phyloP scores from a whole-genome alignment of 2,329 filamentous ascomycete genomes.

The Exophiala mesophila region DNA sequence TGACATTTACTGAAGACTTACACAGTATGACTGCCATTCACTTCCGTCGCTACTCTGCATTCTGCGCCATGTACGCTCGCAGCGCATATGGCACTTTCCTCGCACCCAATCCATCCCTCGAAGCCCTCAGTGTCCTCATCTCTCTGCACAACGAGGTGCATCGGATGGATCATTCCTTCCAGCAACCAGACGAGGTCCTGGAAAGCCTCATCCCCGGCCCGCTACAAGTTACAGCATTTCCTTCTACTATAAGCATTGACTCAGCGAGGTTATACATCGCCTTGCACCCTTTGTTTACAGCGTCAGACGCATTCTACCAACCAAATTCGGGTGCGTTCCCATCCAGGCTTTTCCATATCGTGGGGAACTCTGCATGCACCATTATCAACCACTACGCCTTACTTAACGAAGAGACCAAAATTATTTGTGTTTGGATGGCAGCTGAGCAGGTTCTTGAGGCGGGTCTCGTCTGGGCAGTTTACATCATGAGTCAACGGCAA shows the following conservation, averaged over 20 bases:
- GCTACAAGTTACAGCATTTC: constrained; percentile 1
- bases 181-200: constrained; percentile 1
- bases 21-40: constrained; percentile 3
- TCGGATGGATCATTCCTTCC: background rate
- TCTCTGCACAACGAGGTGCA: background rate
- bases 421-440: constrained; percentile 3
- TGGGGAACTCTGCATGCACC: constrained; percentile 7
- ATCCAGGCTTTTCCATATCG: constrained; percentile 5
- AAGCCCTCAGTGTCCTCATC: constrained; percentile 3
- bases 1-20: too few relatives aligned
- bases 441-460: constrained; percentile 1
- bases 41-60: constrained; percentile 8
- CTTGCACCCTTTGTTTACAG: constrained; percentile 6
- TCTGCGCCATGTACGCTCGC: constrained; percentile 1
- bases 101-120: background rate
- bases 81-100: background rate
- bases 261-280: constrained; percentile 13
- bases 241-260: constrained; percentile 2
- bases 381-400: constrained; percentile 7
- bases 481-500: background rate
- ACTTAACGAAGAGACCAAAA: constrained; percentile 2
- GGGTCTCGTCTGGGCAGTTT: constrained; percentile 1
- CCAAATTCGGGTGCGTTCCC: background rate
- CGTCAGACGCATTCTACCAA: constrained; percentile 1
- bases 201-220: constrained; percentile 7